Evolutionary conservation across 352 stramenopile species (phyloP), one percentile per base, ranked within the genome.

Genomic region (Phytophthora chlamydospora): DNA sequence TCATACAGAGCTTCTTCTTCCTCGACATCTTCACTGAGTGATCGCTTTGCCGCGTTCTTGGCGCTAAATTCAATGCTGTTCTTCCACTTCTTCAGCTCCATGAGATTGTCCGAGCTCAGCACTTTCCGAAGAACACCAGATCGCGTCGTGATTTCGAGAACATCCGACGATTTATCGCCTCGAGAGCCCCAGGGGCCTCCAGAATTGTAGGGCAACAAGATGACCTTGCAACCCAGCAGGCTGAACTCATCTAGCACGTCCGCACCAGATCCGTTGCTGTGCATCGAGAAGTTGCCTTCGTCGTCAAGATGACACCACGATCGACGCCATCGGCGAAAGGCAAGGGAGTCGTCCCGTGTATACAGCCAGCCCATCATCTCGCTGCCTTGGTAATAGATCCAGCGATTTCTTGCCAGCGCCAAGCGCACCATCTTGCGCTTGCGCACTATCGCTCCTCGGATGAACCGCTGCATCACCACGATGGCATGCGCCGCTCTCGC

Each of bases 321-420:
- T 13, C 88, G 80, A 47, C 83, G 79, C 88, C 88, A 96, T 21
- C 88, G 75, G 55, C 80, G 80, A 58, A 96, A 96, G 19, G 88
- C 83, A 9, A 96, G 76, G 12, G 82, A 90, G 36, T 95, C 85
- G 39, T 95, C 88, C 62, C 86, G 57, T 6, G 75, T 89, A 58
- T 89, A 96, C 29, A 96, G 57, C 88, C 88, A 96, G 2, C 88
- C 85, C 76, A 92, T 90, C 46, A 80, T 75, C 33, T 90, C 81
- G 24, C 77, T 78, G 3, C 73, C 71, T 76, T 83, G 56, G 47
- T 80, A 85, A 31, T 82, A 78, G 54, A 79, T 58, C 74, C 74
- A 94, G 10, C 78, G 75, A 61, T 73, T 82, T 54, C 73, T 77
- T 17, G 78, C 55, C 44, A 92, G 27, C 2, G 77, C 78, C 17